phyloP scores from a whole-genome alignment of 2,329 filamentous ascomycete genomes.

The Trichoderma atrobrunneum region DNA sequence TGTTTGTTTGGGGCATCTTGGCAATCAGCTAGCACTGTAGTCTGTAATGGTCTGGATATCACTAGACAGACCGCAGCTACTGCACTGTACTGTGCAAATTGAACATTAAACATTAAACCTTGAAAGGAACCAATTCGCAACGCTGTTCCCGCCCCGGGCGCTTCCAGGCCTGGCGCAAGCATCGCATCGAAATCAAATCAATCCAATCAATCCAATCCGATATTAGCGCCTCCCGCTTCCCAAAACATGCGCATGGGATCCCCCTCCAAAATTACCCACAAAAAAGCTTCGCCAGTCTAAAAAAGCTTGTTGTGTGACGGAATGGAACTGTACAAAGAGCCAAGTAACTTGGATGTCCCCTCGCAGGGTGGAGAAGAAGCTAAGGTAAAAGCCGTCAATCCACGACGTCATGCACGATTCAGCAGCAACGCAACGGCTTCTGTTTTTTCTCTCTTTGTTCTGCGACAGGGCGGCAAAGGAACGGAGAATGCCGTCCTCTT shows the following conservation, averaged over 20 bases:
- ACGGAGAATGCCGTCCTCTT: neutral
- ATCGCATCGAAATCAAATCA: neutral
- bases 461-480: neutral
- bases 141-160: no score
- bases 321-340: neutral
- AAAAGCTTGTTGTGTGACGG: conserved; percentile 5
- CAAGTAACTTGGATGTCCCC: neutral
- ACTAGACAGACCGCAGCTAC: neutral
- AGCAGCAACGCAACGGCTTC: neutral
- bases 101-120: neutral
- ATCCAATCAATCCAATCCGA: neutral
- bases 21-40: neutral
- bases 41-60: no score
- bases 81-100: neutral
- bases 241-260: neutral
- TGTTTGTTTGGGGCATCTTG: neutral
- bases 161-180: no score
- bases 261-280: neutral
- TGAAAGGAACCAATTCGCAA: neutral
- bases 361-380: neutral
- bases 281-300: conserved; percentile 3
- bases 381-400: neutral
- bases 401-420: conserved; percentile 8
- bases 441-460: neutral
- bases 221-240: neutral